Evolutionary conservation across 148 eudicot genomes (phyloP).

Genomic region (Simmondsia chinensis): DNA sequence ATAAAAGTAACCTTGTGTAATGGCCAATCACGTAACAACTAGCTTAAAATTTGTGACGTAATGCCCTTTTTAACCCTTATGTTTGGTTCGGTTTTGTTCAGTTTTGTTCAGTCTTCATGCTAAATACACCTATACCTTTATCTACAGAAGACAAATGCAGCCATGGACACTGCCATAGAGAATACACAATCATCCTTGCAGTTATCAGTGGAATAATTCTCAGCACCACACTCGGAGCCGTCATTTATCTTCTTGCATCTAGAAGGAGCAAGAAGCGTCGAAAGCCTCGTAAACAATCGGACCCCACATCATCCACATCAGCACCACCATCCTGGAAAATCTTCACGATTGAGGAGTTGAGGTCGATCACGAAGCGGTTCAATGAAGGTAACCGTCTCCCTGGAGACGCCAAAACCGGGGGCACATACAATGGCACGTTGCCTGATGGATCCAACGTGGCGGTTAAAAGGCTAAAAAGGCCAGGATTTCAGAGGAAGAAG

Average conservation of each 20-base stretch:
- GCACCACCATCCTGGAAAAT: conserved; percentile 85
- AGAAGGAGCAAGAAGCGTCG: conserved; percentile 65
- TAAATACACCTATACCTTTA: too few species aligned
- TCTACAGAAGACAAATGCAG: conserved; percentile 46
- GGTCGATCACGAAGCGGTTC: conserved; percentile 74
- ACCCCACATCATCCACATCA: conserved; percentile 55
- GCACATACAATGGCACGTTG: conserved; percentile 74
- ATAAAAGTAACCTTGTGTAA: too few species aligned
- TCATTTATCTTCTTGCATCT: conserved; percentile 72
- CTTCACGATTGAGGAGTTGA: conserved; percentile 71
- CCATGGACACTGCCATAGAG: conserved; percentile 61
- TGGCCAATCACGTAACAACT: too few species aligned
- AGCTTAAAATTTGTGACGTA: too few species aligned
- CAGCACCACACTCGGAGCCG: conserved; percentile 56
- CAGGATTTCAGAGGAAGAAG: conserved; percentile 79
- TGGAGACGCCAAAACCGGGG: conserved; percentile 91
- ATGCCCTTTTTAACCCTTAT: too few species aligned
- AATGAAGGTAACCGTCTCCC: conserved; percentile 88
- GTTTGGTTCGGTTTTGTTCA: too few species aligned
- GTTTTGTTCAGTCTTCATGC: too few species aligned
- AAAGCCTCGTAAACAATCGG: conserved; percentile 65
- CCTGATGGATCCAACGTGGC: conserved; percentile 85
- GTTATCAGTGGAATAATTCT: conserved; percentile 75
- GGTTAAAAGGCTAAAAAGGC: conserved; percentile 83
- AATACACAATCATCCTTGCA: conserved; percentile 70